These are phyloP conservation scores for Leccinum subgranulosum DNA, from an alignment of 768 basidiomycete genomes.

Conservation along the genomic window DNA sequence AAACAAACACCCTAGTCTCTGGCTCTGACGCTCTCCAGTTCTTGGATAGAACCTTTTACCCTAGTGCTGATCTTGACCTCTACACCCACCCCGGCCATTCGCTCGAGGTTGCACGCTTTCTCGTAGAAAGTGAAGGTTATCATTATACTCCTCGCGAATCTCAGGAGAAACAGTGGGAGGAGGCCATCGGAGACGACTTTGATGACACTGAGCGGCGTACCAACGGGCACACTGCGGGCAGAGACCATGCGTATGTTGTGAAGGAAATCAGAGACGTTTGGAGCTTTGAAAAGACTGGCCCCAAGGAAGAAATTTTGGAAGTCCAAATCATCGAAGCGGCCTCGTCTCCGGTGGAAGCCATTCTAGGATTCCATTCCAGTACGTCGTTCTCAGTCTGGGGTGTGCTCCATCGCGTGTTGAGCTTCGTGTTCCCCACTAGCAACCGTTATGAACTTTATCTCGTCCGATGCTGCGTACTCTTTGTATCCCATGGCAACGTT, in stretches of 20 bases:
- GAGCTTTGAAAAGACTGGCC: slow-evolving; percentile 20
- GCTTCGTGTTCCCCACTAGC: background rate
- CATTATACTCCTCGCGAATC: slow-evolving; percentile 16
- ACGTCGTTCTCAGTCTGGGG: slow-evolving; percentile 9
- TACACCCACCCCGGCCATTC: slow-evolving; percentile 38
- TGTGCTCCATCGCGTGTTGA: slow-evolving; percentile 9
- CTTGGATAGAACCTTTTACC: slow-evolving; percentile 42
- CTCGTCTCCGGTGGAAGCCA: slow-evolving; percentile 25
- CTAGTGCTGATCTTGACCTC: slow-evolving; percentile 49
- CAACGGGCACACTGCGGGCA: no score
- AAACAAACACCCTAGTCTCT: slow-evolving; percentile 46
- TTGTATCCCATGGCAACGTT: slow-evolving; percentile 43
- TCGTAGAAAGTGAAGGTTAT: slow-evolving; percentile 32
- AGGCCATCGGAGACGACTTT: slow-evolving; percentile 7
- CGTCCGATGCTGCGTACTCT: slow-evolving; percentile 38
- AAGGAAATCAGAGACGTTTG: slow-evolving; percentile 12
- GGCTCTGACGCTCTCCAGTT: slow-evolving; percentile 55
- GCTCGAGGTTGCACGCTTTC: slow-evolving; percentile 34
- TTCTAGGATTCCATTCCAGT: slow-evolving; percentile 50
- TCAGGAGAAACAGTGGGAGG: slow-evolving; percentile 21
- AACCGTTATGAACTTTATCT: slow-evolving; percentile 37
- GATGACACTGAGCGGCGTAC: slow-evolving; percentile 12
- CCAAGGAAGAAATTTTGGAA: slow-evolving; percentile 12
- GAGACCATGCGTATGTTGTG: background rate
- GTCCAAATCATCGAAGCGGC: slow-evolving; percentile 39